Percentiles rank a stretch among this genome's conserved stretches.
Evolutionary conservation across 129 eudicot species (phyloP).

Genomic region (Saussurea involucrata): DNA sequence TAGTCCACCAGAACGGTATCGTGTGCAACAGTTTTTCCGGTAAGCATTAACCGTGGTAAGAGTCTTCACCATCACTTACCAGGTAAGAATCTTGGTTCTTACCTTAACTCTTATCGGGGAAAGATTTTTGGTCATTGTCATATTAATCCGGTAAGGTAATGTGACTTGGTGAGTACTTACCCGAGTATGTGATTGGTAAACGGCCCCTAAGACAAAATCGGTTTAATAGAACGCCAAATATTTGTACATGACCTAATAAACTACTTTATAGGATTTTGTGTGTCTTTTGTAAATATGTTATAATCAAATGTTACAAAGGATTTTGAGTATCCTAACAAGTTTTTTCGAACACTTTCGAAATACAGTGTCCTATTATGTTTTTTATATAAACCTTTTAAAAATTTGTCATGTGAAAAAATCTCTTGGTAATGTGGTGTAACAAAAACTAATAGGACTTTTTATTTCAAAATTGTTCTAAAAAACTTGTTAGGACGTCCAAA

Average conservation of each 20-base stretch:
- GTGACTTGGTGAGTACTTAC: too few relatives aligned
- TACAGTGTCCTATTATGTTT: background rate
- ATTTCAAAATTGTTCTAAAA: background rate
- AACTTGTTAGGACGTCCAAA: background rate
- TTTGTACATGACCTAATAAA: background rate
- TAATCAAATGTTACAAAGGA: too few relatives aligned
- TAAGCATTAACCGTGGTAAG: too few relatives aligned
- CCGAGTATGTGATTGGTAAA: too few relatives aligned
- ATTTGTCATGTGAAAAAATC: background rate
- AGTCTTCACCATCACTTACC: too few relatives aligned
- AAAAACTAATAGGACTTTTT: background rate
- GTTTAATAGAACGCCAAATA: background rate
- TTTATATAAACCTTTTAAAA: background rate
- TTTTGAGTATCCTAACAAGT: too few relatives aligned
- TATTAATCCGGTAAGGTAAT: too few relatives aligned
- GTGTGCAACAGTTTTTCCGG: too few relatives aligned
- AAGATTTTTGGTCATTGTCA: too few relatives aligned
- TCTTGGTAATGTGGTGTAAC: background rate
- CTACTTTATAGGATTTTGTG: background rate
- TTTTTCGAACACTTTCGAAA: background rate
- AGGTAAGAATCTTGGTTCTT: too few relatives aligned
- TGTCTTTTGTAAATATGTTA: background rate
- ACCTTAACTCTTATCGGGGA: too few relatives aligned
- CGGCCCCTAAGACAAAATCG: background rate
- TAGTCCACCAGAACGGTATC: too few relatives aligned